phyloP scores from a whole-genome alignment of 805 yeast genomes.

The Starmerella bombi region DNA sequence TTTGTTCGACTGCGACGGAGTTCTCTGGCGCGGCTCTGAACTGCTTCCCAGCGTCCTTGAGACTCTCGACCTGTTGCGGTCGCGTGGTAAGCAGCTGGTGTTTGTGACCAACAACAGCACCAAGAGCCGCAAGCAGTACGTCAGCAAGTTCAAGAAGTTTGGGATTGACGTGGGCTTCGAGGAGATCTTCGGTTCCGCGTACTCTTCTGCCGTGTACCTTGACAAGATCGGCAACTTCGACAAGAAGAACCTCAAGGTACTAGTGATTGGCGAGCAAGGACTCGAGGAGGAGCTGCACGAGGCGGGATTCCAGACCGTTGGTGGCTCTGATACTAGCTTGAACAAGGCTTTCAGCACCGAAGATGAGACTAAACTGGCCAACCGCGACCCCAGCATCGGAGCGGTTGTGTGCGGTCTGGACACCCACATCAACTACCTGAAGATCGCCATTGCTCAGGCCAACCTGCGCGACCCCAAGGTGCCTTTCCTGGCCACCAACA shows the following conservation, averaged over 20 bases:
- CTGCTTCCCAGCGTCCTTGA: constrained; percentile 67
- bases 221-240: constrained; percentile 63
- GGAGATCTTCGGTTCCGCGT: constrained; percentile 84
- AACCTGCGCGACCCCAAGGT: constrained; percentile 55
- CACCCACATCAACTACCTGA: constrained; percentile 61
- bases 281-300: constrained; percentile 64
- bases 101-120: constrained; percentile 96
- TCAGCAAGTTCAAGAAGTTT: constrained; percentile 57
- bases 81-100: constrained; percentile 49
- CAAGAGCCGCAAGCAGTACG: constrained; percentile 68
- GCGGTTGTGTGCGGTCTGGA: constrained; percentile 87
- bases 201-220: constrained; percentile 79
- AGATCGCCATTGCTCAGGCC: constrained; percentile 68
- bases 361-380: constrained; percentile 28
- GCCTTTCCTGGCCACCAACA: constrained; percentile 81
- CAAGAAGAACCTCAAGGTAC: constrained; percentile 54
- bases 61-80: constrained; percentile 48
- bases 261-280: constrained; percentile 84
- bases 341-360: constrained; percentile 41
- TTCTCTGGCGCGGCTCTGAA: constrained; percentile 81
- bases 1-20: constrained; percentile 95
- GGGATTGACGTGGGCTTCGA: constrained; percentile 35
- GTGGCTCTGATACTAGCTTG: constrained; percentile 66
- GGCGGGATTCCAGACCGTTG: constrained; percentile 62
- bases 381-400: constrained; percentile 58